A percentile compares a stretch with the other conserved stretches of the same genome.
Evolutionary conservation across 495 filamentous ascomycete genomes (phyloP).

Genomic region (Penicillium egyptiacum): DNA sequence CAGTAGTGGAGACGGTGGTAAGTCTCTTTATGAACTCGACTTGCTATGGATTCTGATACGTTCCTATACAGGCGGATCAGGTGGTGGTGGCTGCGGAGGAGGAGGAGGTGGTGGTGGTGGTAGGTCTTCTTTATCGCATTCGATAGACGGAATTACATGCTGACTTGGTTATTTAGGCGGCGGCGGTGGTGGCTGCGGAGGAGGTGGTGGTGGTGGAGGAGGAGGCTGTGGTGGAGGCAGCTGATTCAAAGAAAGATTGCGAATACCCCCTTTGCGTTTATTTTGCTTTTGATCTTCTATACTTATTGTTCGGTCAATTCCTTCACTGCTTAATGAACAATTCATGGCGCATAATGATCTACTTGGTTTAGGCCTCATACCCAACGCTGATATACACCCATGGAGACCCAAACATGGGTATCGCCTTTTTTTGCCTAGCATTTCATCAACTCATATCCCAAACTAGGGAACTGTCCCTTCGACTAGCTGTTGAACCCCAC

Average conservation of each 20-base stretch:
- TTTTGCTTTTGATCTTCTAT: not conserved
- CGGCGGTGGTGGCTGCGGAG: conserved; percentile 34
- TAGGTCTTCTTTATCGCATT: not conserved
- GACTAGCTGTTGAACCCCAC: not conserved
- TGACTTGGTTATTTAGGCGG: conserved; percentile 23
- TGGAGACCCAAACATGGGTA: too few species aligned
- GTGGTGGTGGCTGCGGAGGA: conserved; percentile 6
- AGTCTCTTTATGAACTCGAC: not conserved
- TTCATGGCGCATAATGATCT: not conserved
- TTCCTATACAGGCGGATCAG: not conserved
- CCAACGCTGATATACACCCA: not conserved
- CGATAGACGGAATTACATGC: not conserved
- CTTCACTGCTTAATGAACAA: not conserved
- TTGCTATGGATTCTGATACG: not conserved
- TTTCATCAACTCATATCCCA: too few species aligned
- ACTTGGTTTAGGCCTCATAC: not conserved
- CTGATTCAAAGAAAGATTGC: not conserved
- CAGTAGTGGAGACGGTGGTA: conserved; percentile 4
- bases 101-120: conserved; percentile 27
- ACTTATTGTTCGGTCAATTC: not conserved
- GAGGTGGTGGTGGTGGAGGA: conserved; percentile 24
- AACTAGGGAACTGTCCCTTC: not conserved
- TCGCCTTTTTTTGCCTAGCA: too few species aligned
- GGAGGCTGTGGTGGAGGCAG: conserved; percentile 24
- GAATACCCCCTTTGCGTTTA: not conserved